Evolutionary conservation across 2,329 filamentous ascomycete species (phyloP).

Genomic region (Aspergillus carbonarius): DNA sequence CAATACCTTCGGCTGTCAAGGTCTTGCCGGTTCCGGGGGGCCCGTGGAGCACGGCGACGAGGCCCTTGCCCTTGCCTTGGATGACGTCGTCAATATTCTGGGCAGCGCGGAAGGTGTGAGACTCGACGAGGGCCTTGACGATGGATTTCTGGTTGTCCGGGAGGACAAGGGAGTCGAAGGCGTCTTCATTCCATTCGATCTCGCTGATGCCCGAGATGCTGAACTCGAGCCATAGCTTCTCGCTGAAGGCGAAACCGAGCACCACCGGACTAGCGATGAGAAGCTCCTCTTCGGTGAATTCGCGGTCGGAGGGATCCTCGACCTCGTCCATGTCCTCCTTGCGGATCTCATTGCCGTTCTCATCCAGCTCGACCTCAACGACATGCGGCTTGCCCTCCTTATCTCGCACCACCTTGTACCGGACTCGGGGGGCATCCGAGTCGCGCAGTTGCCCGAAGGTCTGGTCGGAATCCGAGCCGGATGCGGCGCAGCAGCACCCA

Average conservation of each 20-base stretch:
- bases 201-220: constrained; percentile 75
- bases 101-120: constrained; percentile 77
- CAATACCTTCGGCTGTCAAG: constrained; percentile 81
- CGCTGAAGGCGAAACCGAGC: constrained; percentile 80
- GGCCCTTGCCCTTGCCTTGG: constrained; percentile 80
- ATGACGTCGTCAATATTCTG: constrained; percentile 82
- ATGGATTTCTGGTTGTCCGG: constrained; percentile 62
- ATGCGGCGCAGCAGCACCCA: constrained; percentile 39
- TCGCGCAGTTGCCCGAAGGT: constrained; percentile 38
- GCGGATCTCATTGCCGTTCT: constrained; percentile 55
- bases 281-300: constrained; percentile 79
- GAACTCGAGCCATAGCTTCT: constrained; percentile 90
- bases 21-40: constrained; percentile 88
- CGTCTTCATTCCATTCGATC: constrained; percentile 79
- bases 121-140: constrained; percentile 78
- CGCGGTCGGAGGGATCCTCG: constrained; percentile 41
- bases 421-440: constrained; percentile 37
- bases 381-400: constrained; percentile 54
- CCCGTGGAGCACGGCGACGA: constrained; percentile 79
- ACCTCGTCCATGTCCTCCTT: constrained; percentile 57
- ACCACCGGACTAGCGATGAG: constrained; percentile 81
- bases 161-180: constrained; percentile 79
- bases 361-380: constrained; percentile 57
- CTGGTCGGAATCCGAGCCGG: constrained; percentile 37
- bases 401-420: constrained; percentile 56